phyloP scores from a whole-genome alignment of 179 eudicot genomes.

The Monotropa hypopitys region DNA sequence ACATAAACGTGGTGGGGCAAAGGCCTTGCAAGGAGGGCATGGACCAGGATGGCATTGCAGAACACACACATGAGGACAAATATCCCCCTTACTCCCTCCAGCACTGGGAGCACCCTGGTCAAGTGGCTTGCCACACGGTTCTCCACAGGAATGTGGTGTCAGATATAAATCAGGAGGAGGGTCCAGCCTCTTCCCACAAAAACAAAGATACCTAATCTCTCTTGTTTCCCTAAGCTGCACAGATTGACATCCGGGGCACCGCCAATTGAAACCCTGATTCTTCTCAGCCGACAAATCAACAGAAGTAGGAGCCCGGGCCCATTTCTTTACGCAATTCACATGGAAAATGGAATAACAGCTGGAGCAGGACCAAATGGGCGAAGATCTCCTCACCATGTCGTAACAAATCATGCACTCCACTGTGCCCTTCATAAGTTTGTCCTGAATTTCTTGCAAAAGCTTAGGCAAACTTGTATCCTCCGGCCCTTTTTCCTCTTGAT shows the following conservation, averaged over 20 bases:
- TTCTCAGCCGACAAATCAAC: conserved; percentile 68
- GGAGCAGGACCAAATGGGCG: conserved; percentile 83
- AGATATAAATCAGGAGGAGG: conserved; percentile 81
- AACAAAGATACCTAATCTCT: conserved; percentile 74
- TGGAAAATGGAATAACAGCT: conserved; percentile 87
- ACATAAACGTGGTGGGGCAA: conserved; percentile 77
- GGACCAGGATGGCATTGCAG: conserved; percentile 97
- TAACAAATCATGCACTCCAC: conserved; percentile 98
- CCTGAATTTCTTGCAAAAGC: conserved; percentile 88
- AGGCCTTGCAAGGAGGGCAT: conserved; percentile 93
- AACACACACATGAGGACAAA: conserved; percentile 86
- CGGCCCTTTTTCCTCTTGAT: conserved; percentile 18
- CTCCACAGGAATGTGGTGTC: conserved; percentile 94
- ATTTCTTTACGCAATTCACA: conserved; percentile 76
- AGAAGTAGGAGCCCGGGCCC: conserved; percentile 93
- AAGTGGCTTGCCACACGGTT: conserved; percentile 80
- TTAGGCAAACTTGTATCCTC: conserved; percentile 45
- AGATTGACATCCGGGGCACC: conserved; percentile 93
- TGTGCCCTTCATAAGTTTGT: conserved; percentile 63
- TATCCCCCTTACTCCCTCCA: conserved; percentile 39
- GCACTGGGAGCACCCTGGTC: conserved; percentile 45
- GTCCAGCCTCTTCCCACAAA: conserved; percentile 89
- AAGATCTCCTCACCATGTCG: conserved; percentile 82
- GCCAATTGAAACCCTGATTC: conserved; percentile 81
- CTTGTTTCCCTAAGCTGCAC: conserved; percentile 64